Percentiles rank a stretch among this genome's conserved stretches.
phyloP scores from a whole-genome alignment of 495 filamentous ascomycete genomes.

The Letharia columbiana region DNA sequence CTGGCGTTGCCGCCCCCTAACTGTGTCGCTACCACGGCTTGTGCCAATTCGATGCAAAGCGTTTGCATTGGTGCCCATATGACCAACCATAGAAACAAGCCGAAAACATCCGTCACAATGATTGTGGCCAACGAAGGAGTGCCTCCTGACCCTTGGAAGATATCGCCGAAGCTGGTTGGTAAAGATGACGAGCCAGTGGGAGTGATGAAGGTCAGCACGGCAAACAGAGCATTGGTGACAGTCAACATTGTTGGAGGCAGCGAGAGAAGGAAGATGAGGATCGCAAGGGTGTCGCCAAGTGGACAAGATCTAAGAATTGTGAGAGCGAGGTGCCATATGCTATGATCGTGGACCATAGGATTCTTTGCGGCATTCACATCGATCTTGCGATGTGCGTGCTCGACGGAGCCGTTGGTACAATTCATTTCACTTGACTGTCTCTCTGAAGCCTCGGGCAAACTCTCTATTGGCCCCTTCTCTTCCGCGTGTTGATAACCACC shows the following conservation, averaged over 20 bases:
- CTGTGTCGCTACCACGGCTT: constrained; percentile 90
- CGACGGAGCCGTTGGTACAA: constrained; percentile 29
- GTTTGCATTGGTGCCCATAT: constrained; percentile 83
- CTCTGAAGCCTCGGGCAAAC: constrained; percentile 14
- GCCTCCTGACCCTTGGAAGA: constrained; percentile 62
- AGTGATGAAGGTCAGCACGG: constrained; percentile 85
- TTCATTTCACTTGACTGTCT: constrained; percentile 19
- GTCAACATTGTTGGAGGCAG: constrained; percentile 87
- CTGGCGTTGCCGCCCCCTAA: constrained; percentile 76
- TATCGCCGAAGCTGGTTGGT: constrained; percentile 57
- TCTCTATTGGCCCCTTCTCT: constrained; percentile 4
- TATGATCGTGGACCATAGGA: constrained; percentile 51
- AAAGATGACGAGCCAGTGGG: constrained; percentile 48
- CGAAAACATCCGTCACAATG: constrained; percentile 69
- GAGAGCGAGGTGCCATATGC: constrained; percentile 61
- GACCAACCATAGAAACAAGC: constrained; percentile 79
- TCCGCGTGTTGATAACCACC: not conserved
- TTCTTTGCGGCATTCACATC: constrained; percentile 61
- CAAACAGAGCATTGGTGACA: constrained; percentile 87
- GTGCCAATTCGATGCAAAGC: constrained; percentile 86
- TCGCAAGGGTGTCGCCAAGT: constrained; percentile 91
- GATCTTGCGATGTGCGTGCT: constrained; percentile 49
- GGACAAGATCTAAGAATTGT: constrained; percentile 89
- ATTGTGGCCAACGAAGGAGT: constrained; percentile 73
- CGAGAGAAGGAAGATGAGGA: constrained; percentile 94